These are phyloP conservation scores for Acorus calamus DNA, from an alignment of 106 monocot genomes.

Conservation along the genomic window DNA sequence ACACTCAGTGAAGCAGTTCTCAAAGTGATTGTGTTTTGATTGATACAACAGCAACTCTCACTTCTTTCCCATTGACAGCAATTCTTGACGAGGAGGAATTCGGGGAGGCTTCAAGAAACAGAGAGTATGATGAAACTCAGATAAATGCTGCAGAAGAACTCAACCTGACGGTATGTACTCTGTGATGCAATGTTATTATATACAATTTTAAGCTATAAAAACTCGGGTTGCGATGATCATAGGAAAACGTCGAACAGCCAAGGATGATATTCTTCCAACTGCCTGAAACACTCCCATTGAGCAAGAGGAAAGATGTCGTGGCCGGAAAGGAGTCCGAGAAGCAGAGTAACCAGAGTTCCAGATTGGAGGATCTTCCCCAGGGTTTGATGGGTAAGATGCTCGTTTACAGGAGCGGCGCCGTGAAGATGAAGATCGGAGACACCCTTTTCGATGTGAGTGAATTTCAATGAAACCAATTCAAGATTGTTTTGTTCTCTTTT, in stretches of 20 bases:
- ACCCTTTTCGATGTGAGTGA: conserved; percentile 53
- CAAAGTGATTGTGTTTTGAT: not conserved
- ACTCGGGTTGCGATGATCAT: not conserved
- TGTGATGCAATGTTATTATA: not conserved
- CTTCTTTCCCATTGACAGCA: conserved; percentile 6
- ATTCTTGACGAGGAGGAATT: conserved; percentile 37
- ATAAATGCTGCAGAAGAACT: conserved; percentile 50
- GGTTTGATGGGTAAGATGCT: conserved; percentile 68
- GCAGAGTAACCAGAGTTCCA: conserved; percentile 5
- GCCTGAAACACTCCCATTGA: conserved; percentile 39
- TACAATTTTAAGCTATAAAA: not conserved
- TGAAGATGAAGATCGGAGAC: conserved; percentile 90
- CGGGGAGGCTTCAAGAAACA: conserved; percentile 11
- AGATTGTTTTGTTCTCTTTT: too few species aligned
- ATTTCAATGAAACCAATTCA: too few species aligned
- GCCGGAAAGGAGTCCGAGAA: conserved; percentile 14
- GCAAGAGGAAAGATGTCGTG: conserved; percentile 7
- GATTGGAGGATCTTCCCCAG: conserved; percentile 43
- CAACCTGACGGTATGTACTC: conserved; percentile 39
- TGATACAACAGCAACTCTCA: not conserved
- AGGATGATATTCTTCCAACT: conserved; percentile 71
- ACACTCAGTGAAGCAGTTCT: conserved; percentile 3
- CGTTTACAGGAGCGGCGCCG: conserved; percentile 71
- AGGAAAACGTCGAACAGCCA: conserved; percentile 31
- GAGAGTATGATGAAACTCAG: conserved; percentile 14